Conservation (phyloP, 2,329 filamentous ascomycete species). For the Fusarium buharicum region DNA sequence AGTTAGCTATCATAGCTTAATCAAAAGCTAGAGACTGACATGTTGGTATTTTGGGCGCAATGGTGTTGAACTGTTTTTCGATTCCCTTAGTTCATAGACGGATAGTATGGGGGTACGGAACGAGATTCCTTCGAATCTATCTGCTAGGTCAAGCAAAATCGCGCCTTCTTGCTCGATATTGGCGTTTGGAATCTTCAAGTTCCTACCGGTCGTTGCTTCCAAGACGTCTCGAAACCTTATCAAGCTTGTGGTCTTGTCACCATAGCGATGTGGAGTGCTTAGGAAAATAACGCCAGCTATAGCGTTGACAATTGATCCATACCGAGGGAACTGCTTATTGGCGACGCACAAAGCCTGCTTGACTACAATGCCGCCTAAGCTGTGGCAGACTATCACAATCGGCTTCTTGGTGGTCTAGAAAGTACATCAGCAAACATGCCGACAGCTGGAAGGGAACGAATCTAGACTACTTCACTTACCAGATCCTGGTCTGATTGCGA, state of each 20-base stretch:
- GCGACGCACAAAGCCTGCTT: slow-evolving; percentile 1
- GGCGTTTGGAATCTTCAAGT: slow-evolving; percentile 2
- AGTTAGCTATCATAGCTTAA: neutral
- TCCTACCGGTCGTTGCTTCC: neutral
- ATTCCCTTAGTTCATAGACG: slow-evolving; percentile 1
- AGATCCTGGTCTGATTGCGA: neutral
- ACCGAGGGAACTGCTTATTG: slow-evolving; percentile 1
- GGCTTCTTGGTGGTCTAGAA: neutral
- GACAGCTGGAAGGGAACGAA: neutral
- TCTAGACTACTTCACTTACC: slow-evolving; percentile 2
- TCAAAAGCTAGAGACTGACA: neutral
- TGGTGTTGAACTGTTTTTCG: slow-evolving; percentile 1
- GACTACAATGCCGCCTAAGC: neutral
- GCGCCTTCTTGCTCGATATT: slow-evolving; percentile 1
- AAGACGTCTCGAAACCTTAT: slow-evolving; percentile 1
- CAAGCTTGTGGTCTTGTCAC: slow-evolving; percentile 1
- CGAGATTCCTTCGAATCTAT: slow-evolving; percentile 3
- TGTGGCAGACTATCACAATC: slow-evolving; percentile 1
- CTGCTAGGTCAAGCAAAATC: slow-evolving; percentile 2
- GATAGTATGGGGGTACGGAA: slow-evolving; percentile 1
- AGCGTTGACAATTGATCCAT: slow-evolving; percentile 1
- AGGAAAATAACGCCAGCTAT: slow-evolving; percentile 2
- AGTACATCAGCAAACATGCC: neutral
- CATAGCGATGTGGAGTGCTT: slow-evolving; percentile 2
- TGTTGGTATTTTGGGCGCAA: slow-evolving; percentile 1